Evolutionary conservation across 306 rosid genomes (phyloP), one percentile per base, ranked within the genome.

Genomic region (Betula pendula): DNA sequence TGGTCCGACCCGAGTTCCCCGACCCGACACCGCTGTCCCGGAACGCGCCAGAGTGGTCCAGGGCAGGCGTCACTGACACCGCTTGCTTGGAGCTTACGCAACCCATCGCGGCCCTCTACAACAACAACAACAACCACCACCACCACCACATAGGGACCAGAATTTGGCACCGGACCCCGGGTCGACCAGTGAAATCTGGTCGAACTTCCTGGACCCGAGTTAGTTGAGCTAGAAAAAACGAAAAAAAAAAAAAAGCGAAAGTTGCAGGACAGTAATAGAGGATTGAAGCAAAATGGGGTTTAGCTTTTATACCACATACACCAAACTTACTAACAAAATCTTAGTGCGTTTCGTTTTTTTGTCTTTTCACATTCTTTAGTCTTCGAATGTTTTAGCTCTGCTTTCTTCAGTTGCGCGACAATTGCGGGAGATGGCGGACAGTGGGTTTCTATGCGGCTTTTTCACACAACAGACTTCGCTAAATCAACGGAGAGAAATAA

Each of bases 41-140:
- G 27, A 89, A 80, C 17, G 73, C 94, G 13, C 86, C 91, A 0
- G 96, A 91, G 86, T 89, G 87, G 69, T 96, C 98, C 59, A 84
- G 27, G 12, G 97, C 99, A 16, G 98, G 99, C 68, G 99, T 96
- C 66, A 96, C 98, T 0, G 98, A 87, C 84, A 92, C 98, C 50
- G 91, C 84, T 67, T 92, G 96, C 93, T 91, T 96, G 77, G 93
- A 88, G 73, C 88, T 84, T 73, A 93, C 98, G 67, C 99, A 96
- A 70, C 99, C 99, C 99, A 96, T 96, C 50, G 75, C 72, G 40
- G 15, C 24, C 22, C 38, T 0, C 40, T 33, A 58, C 68, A 58
- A 59, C 22, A n/a, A 0, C n/a, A n/a, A 29, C 33, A 1, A 29
- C 77, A 76, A 45, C 27, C 63, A 71, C 47, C 71, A 59, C 38